Base-by-base conservation (phyloP, 1,284 basidiomycete genomes). In the Naganishia albida region DNA sequence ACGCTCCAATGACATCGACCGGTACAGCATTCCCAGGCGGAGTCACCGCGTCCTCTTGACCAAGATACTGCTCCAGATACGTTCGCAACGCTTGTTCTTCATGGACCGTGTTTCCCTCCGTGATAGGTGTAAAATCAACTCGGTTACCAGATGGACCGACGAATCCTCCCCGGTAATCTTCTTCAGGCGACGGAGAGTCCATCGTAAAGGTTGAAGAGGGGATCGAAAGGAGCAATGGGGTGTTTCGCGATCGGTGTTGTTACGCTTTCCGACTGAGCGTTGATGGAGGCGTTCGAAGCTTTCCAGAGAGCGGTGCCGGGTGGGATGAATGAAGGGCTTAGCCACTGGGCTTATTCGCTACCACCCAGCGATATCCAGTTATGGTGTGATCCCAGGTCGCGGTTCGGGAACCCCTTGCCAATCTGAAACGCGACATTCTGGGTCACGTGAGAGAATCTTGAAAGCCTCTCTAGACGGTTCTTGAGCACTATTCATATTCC, bases 11-110 rank as follows among this genome's bases (percentile, higher is more conserved):
- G 18, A 57, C 44, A 1, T 23, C 16, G 18, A 34, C 4, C 0
- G 43, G 42, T 10, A 43, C 43, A 30, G 26, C 55, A 13, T 16
- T 38, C 23, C 30, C 25, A 23, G 55, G 18, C 15, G 43, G 12
- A 8, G 55, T 42, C n/a, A 34, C 10, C 34, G 34, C 34, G 34
- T 34, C 34, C 34, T 34, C 34, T 34, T 34, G 34, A 34, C 34
- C 10, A 10, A 34, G 34, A 34, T 34, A 54, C 25, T 42, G 34
- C 38, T 54, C 38, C 13, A 54, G 25, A 39, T 34, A 3, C n/a
- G n/a, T 48, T 39, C 30, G 39, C 55, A 57, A 30, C n/a, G 44
- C 43, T 57, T 30, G 28, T 48, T 57, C 55, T 10, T 18, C 39
- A 3, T 26, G n/a, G n/a, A n/a, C 10, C 12, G 20, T 34, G 7